phyloP scores from a whole-genome alignment of 129 eudicot genomes.

The Helianthus annuus region HanXRQr2.0-SUNRISE NC_035449.2:140433509-140434008 shows the following conservation, averaged over 20 bases:
- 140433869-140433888: not conserved
- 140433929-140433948: constrained; percentile 3
- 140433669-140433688: constrained; percentile 75
- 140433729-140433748: constrained; percentile 65
- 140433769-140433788: constrained; percentile 88
- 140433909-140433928: constrained; percentile 25
- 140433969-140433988: constrained; percentile 17
- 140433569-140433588: constrained; percentile 28
- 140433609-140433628: constrained; percentile 17
- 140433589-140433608: not conserved
- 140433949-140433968: constrained; percentile 1
- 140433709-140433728: constrained; percentile 54
- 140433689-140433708: constrained; percentile 56
- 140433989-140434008: constrained; percentile 10
- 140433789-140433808: constrained; percentile 49
- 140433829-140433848: constrained; percentile 17
- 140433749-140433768: constrained; percentile 74
- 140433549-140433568: not conserved
- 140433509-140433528: too few relatives aligned
- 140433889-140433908: not conserved
- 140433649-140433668: not conserved
- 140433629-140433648: constrained; percentile 31
- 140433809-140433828: constrained; percentile 33
- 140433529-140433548: too few relatives aligned
- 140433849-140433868: constrained; percentile 8